phyloP scores from a whole-genome alignment of 768 basidiomycete genomes.

The Heimioporus sp. region DNA sequence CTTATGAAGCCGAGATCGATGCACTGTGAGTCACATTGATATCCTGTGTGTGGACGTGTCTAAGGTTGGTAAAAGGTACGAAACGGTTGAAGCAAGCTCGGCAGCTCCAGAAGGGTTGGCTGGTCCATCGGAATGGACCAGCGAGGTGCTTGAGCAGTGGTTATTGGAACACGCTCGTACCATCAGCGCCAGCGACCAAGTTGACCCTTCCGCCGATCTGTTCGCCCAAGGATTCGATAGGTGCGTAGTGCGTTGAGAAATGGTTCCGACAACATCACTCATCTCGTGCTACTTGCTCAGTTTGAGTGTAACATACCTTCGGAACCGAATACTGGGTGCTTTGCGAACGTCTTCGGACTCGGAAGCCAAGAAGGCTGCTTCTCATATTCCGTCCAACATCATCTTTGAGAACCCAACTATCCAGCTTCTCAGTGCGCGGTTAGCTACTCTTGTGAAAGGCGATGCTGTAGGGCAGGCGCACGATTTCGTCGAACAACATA shows the following conservation, averaged over 20 bases:
- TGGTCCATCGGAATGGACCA: constrained; percentile 27
- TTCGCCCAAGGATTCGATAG: constrained; percentile 37
- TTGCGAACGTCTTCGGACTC: constrained; percentile 32
- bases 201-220: constrained; percentile 22
- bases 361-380: constrained; percentile 24
- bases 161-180: constrained; percentile 23
- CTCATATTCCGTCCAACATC: constrained; percentile 27
- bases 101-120: constrained; percentile 15
- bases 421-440: constrained; percentile 29
- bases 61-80: constrained; percentile 23
- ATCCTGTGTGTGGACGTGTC: neutral
- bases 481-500: constrained; percentile 8
- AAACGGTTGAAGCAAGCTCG: constrained; percentile 28
- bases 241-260: constrained; percentile 11
- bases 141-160: constrained; percentile 22
- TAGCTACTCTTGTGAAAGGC: constrained; percentile 6
- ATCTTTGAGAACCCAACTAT: constrained; percentile 43
- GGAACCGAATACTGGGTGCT: constrained; percentile 19
- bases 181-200: constrained; percentile 3
- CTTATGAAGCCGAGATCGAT: constrained; percentile 48
- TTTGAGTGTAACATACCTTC: constrained; percentile 30
- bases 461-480: neutral
- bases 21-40: constrained; percentile 32
- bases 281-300: constrained; percentile 7
- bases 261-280: neutral